These are phyloP conservation scores for Byssochlamys sp. DNA, from an alignment of 2,329 filamentous ascomycete genomes.

Conservation along the genomic window DNA sequence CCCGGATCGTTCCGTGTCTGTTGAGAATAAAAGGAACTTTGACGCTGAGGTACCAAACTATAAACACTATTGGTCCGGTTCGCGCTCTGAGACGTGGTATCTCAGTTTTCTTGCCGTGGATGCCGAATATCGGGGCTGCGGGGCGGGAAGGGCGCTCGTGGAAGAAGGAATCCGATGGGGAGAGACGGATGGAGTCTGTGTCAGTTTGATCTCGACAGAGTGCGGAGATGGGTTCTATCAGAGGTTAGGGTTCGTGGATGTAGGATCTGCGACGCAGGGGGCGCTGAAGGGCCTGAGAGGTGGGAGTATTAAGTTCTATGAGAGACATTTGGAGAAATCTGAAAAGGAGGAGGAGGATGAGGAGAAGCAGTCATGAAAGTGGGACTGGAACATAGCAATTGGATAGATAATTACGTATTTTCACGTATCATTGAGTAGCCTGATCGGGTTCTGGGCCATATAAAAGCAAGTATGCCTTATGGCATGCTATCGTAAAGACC, in stretches of 20 bases:
- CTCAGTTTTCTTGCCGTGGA: conserved; percentile 31
- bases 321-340: conserved; percentile 1
- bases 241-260: conserved; percentile 25
- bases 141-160: conserved; percentile 31
- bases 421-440: too few relatives aligned
- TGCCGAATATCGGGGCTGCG: conserved; percentile 30
- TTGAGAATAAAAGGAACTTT: conserved; percentile 9
- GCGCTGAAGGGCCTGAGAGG: conserved; percentile 20
- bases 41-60: conserved; percentile 22
- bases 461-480: too few relatives aligned
- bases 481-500: too few relatives aligned
- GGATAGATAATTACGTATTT: background rate
- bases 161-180: conserved; percentile 34
- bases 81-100: conserved; percentile 28
- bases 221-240: conserved; percentile 35
- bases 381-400: background rate
- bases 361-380: background rate
- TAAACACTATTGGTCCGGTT: conserved; percentile 18
- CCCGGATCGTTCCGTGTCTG: background rate
- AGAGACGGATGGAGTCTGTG: conserved; percentile 25
- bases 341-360: background rate
- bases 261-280: conserved; percentile 23
- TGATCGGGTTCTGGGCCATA: too few relatives aligned
- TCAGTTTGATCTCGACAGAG: conserved; percentile 31
- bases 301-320: conserved; percentile 22